Base-by-base conservation (phyloP, 208 protist species). In the Acanthamoeba culbertsoni region DNA sequence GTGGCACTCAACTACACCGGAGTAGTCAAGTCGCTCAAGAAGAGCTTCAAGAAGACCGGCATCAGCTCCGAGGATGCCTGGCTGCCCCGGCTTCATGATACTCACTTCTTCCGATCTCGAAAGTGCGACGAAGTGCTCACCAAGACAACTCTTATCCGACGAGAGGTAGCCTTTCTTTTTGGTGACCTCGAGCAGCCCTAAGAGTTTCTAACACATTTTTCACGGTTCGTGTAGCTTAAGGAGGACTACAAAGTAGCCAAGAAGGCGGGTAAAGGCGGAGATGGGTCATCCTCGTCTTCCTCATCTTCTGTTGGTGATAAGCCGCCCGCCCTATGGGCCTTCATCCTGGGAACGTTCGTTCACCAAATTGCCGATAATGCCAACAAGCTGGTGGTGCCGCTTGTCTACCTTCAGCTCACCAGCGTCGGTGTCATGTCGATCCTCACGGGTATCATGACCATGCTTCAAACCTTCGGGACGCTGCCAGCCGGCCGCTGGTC, bases 11-110 rank as follows among this genome's bases (percentile, higher is more conserved):
- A 91, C 53, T 77, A 77, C 28, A 91, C 86, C n/a, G 86, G 86
- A 18, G 43, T 91, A 23, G 26, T 31, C 40, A 91, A 91, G 46
- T 57, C 46, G n/a, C 57, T 91, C 18, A 68, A 77, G 63, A 91
- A 91, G 57, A 91, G 46, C 46, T 91, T 73, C 53, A 91, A 91
- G 62, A 91, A 91, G 46, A 77, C 86, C 40, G 45, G 57, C n/a
- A 71, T 91, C 31, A 51, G 43, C 23, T 48, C 46, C 28, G 43
- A 77, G 37, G 62, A 91, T 20, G 40, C 40, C 18, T 91, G 57
- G 62, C 2, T 91, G 63, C 86, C 63, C 26, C 86, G 43, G 23
- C 86, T 91, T 16, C 63, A 77, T 26, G 28, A 77, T 45, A 71
- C 86, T 40, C 43, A 91, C 53, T 91, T 91, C 86, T 91, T 77